Conservation (phyloP, 2,329 filamentous ascomycete genomes). For the Botrytis squamosa region DNA sequence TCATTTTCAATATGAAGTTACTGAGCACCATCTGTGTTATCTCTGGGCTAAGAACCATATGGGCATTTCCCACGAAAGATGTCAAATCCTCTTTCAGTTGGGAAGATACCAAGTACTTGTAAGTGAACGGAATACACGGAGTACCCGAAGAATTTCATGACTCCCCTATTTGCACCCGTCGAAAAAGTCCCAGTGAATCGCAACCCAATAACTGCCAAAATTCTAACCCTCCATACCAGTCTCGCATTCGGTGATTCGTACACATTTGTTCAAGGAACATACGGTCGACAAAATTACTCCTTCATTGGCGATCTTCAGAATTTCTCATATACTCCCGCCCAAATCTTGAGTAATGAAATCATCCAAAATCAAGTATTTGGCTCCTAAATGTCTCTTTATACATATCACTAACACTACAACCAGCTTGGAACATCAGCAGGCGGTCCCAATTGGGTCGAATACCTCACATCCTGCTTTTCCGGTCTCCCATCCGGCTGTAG, state of each 20-base stretch:
- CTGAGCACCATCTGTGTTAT: not conserved
- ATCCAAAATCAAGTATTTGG: slow-evolving; percentile 47
- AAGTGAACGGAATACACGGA: not conserved
- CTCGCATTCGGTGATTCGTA: slow-evolving; percentile 53
- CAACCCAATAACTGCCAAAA: too few relatives aligned
- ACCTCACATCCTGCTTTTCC: slow-evolving; percentile 51
- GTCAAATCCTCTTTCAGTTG: slow-evolving; percentile 6
- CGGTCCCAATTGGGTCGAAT: slow-evolving; percentile 49
- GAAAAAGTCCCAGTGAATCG: not conserved
- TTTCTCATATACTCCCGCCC: slow-evolving; percentile 45
- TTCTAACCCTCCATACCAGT: slow-evolving; percentile 29
- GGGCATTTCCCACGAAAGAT: slow-evolving; percentile 3
- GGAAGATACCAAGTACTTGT: slow-evolving; percentile 18
- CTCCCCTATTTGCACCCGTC: too few relatives aligned
- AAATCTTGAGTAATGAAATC: slow-evolving; percentile 49
- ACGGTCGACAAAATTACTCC: slow-evolving; percentile 50
- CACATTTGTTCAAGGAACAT: slow-evolving; percentile 53
- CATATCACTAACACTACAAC: not conserved
- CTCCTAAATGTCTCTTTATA: slow-evolving; percentile 33
- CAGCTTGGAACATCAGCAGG: slow-evolving; percentile 18
- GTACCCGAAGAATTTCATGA: not conserved
- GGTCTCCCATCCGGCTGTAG: slow-evolving; percentile 48
- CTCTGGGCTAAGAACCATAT: not conserved
- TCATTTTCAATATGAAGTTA: slow-evolving; percentile 13
- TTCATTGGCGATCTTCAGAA: slow-evolving; percentile 55